A percentile compares a stretch with the other conserved stretches of the same genome.
These are phyloP conservation scores for Trichoderma sp. DNA, from an alignment of 2,329 filamentous ascomycete species.

Conservation along the genomic window DNA sequence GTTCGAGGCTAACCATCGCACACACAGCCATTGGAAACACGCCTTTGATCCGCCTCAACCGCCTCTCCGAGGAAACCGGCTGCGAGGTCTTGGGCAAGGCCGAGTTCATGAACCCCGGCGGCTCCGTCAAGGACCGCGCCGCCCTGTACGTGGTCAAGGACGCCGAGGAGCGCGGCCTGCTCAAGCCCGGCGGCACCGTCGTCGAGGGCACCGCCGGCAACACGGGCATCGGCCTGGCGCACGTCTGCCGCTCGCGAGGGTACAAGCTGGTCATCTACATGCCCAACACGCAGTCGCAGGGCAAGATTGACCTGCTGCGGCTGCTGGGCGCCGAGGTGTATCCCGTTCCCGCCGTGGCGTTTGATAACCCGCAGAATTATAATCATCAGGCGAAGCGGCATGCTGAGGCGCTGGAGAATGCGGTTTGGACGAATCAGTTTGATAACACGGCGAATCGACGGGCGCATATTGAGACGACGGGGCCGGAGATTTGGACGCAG, in stretches of 20 bases:
- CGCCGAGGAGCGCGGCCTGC: conserved; percentile 82
- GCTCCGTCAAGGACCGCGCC: conserved; percentile 93
- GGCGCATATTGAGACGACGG: conserved; percentile 94
- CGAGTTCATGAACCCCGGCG: conserved; percentile 98
- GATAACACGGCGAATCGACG: conserved; percentile 93
- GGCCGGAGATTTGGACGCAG: conserved; percentile 95
- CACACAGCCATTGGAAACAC: conserved; percentile 89
- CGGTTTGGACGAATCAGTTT: conserved; percentile 99
- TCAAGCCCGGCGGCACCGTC: conserved; percentile 85
- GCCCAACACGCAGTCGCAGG: conserved; percentile 97
- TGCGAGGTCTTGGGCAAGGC: conserved; percentile 95
- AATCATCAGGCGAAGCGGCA: conserved; percentile 93
- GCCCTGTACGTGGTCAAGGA: conserved; percentile 92
- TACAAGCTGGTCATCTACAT: conserved; percentile 99
- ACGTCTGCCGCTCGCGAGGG: conserved; percentile 88
- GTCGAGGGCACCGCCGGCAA: conserved; percentile 97
- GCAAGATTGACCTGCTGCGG: conserved; percentile 90
- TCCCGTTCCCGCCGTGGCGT: conserved; percentile 91
- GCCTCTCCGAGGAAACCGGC: conserved; percentile 83
- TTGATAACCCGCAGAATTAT: conserved; percentile 94
- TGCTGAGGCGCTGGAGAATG: conserved; percentile 80
- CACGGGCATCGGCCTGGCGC: conserved; percentile 94
- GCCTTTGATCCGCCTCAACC: conserved; percentile 85
- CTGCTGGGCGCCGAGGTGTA: conserved; percentile 92
- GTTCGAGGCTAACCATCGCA: neutral